These are phyloP conservation scores for Tetrahymena elliotti DNA, from an alignment of 73 alveolate genomes.

Conservation along the genomic window DNA sequence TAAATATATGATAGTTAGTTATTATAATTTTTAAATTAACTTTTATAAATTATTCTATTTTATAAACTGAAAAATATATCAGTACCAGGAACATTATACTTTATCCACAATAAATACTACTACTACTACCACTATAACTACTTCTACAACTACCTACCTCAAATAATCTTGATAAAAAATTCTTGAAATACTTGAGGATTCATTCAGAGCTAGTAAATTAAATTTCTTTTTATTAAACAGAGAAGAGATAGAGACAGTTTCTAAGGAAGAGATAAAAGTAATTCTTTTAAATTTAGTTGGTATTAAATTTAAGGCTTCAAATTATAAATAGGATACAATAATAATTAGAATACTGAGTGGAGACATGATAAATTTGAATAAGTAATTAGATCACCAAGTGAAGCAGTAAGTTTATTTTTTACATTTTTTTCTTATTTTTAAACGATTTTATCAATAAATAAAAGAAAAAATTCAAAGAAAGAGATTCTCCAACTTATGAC, in stretches of 20 bases:
- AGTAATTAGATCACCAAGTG: not conserved
- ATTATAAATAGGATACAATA: not conserved
- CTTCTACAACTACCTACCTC: not conserved
- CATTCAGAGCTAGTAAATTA: not conserved
- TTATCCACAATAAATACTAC: not conserved
- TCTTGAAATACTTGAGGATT: not conserved
- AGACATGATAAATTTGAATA: not conserved
- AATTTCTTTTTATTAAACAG: not conserved
- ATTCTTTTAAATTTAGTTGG: not conserved
- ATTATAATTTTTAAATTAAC: not conserved
- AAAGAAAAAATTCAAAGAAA: not conserved
- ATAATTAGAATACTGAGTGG: not conserved
- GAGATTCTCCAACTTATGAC: not conserved
- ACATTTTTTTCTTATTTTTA: not conserved
- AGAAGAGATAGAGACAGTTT: not conserved
- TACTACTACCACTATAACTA: not conserved
- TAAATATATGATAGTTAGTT: not conserved
- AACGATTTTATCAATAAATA: not conserved
- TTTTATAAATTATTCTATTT: not conserved
- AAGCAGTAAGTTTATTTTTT: not conserved
- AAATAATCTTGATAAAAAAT: not conserved
- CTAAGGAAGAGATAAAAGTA: not conserved
- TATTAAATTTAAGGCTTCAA: too few relatives aligned
- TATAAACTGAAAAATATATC: not conserved
- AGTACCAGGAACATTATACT: not conserved